Base-by-base conservation (phyloP, 768 basidiomycete genomes). In the Strobilomyces confusus region DNA sequence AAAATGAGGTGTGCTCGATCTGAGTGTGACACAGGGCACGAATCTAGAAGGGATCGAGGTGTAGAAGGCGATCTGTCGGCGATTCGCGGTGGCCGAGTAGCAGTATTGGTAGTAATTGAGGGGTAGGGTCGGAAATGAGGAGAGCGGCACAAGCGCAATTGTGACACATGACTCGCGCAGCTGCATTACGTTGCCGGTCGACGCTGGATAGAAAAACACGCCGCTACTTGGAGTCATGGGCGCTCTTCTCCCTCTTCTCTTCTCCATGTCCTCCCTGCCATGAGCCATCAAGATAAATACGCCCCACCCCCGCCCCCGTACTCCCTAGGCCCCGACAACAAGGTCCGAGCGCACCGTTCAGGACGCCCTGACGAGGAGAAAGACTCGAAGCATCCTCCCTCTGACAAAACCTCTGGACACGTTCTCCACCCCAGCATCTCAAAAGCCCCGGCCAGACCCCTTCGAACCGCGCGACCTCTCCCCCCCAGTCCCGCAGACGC, bases 21-120 rank as follows among this genome's bases (percentile, higher is more conserved):
- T 55, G 19, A 52, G 17, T 20, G 33, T 22, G 14, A 48, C 15
- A 11, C 58, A 92, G 90, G 90, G 90, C 32, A 93, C 89, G 9
- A 92, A 89, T 68, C 64, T 91, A 52, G 90, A 93, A 69, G 88
- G 84, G 11, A 90, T 92, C 52, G 89, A 91, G 68, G 78, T 92
- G 19, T 92, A 72, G 67, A 29, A 19, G 23, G 14, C 3, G 9
- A 17, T 29, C 15, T 4, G 33, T 26, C 46, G 59, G 56, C 6
- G 52, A 58, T 61, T 59, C 34, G 41, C 44, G 30, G 9, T 8
- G 19, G 4, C 52, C 30, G 32, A 46, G 41, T 13, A 43, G 41
- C 23, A 25, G 41, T 43, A 43, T 26, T 32, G 13, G n/a, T 32
- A 20, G 30, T 45, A 30, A 30, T 30, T 30, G 40, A 41, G 22